Evolutionary conservation across 2,329 filamentous ascomycete species (phyloP), one percentile per base, ranked within the genome.

Genomic region (Colletotrichum euphorbiae): DNA sequence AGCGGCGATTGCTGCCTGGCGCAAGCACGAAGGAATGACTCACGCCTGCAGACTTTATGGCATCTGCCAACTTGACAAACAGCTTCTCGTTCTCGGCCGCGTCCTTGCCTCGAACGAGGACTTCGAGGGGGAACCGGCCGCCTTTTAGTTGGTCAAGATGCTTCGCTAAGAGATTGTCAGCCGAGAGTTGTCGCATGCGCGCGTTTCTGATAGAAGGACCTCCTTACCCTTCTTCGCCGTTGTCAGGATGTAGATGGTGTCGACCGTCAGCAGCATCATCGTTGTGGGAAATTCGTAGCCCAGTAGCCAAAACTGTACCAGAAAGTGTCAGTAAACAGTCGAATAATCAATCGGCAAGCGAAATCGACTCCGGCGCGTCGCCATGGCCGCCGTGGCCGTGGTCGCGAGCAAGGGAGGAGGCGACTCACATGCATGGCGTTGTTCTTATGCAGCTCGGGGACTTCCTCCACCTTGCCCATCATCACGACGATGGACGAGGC

Each of bases 221-320:
- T 58, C 6, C 70, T 69, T 77, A 97, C 94, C 95, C 89, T 99
- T 99, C 83, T 99, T 99, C 67, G 93, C 91, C 6, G 96, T 99
- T 6, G 96, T 99, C 72, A 99, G 90, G 68, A 98, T 91, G 81
- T 96, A 97, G 74, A 98, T 85, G 52, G 90, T 89, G 70, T 98
- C 96, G 69, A 90, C 83, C 1, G 95, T 98, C 78, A 99, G 90
- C 59, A 99, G 87, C 85, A 99, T 93, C 71, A 99, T 85, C 0
- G 96, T 99, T 43, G 95, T 94, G 38, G 96, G 96, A 77, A 99
- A 99, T 80, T 99, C 96, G 84, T 99, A 99, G 75, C 96, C 96
- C 70, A 99, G 88, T 62, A 99, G 87, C 97, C 97, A 99, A 81
- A 98, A 97, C 94, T 98, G 79, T 69, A 72, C 46, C 70, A 67